Evolutionary conservation across 2,329 filamentous ascomycete species (phyloP).

Genomic region (Tetracladium maxilliforme): DNA sequence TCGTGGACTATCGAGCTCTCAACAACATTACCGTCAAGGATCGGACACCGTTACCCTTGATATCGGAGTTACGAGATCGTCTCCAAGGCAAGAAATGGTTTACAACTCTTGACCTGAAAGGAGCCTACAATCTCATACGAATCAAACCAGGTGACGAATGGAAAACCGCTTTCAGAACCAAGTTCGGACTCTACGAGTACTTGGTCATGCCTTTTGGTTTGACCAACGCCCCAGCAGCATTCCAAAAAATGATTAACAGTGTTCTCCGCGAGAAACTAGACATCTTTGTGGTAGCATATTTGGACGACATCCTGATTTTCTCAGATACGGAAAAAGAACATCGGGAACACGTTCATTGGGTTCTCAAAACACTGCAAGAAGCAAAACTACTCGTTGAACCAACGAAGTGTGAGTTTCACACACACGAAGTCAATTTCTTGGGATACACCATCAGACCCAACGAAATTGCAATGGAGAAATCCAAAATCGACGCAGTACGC

Average conservation of each 20-base stretch:
- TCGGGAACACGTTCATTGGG: constrained; percentile 4
- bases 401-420: constrained; percentile 8
- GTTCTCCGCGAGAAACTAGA: constrained; percentile 4
- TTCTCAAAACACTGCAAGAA: no score
- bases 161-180: constrained; percentile 17
- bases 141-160: constrained; percentile 17
- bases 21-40: constrained; percentile 20
- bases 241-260: constrained; percentile 14
- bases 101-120: constrained; percentile 16
- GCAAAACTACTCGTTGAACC: no score
- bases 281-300: constrained; percentile 8
- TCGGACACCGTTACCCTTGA: constrained; percentile 14
- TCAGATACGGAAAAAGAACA: constrained; percentile 5
- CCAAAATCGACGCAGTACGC: constrained; percentile 6
- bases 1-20: constrained; percentile 17
- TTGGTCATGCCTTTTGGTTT: constrained; percentile 14
- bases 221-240: constrained; percentile 7
- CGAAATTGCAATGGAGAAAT: constrained; percentile 6
- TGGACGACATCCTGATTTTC: constrained; percentile 17
- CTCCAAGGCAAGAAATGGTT: constrained; percentile 11
- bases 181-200: constrained; percentile 17
- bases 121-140: constrained; percentile 15
- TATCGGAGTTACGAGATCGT: constrained; percentile 13
- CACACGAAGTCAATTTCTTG: constrained; percentile 6
- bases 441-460: constrained; percentile 5